A percentile compares a stretch with the other conserved stretches of the same genome.
Conservation (phyloP, 768 basidiomycete species). For the Dacryopinax primogenitus region DNA sequence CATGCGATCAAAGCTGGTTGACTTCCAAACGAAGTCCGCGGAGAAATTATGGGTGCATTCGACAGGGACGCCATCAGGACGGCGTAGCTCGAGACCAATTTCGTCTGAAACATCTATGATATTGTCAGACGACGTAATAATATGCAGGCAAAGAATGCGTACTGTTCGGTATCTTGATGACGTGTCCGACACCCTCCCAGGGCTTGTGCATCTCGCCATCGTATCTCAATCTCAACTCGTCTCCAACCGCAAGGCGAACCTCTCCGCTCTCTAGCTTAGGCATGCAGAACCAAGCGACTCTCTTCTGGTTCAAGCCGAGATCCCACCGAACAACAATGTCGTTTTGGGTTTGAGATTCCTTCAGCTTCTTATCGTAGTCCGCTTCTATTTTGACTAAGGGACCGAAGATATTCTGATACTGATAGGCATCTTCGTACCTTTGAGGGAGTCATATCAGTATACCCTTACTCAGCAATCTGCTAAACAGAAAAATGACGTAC, state of each 20-base stretch:
- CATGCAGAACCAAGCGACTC: constrained; percentile 94
- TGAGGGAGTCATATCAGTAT: not conserved
- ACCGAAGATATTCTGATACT: constrained; percentile 99
- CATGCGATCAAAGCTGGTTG: constrained; percentile 98
- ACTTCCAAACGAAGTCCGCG: constrained; percentile 99
- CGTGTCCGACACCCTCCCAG: constrained; percentile 97
- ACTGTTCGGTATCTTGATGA: constrained; percentile 99
- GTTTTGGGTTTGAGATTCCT: constrained; percentile 97
- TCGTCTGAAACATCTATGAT: constrained; percentile 90
- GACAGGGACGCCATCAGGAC: constrained; percentile 83
- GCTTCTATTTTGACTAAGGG: constrained; percentile 99
- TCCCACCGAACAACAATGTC: constrained; percentile 96
- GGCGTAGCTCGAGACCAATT: constrained; percentile 82
- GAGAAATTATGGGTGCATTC: constrained; percentile 91
- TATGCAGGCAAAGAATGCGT: constrained; percentile 24
- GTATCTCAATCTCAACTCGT: constrained; percentile 84
- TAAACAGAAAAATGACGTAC: constrained; percentile 16
- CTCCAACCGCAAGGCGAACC: constrained; percentile 90
- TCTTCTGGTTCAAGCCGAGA: constrained; percentile 93
- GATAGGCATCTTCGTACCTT: constrained; percentile 93
- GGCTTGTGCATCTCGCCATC: constrained; percentile 77
- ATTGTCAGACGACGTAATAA: not conserved
- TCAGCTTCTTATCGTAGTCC: constrained; percentile 94
- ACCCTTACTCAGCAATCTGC: not conserved
- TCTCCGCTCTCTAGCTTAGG: constrained; percentile 98